Evolutionary conservation across 2,329 filamentous ascomycete species (phyloP).

Genomic region (Orbilia quercus): DNA sequence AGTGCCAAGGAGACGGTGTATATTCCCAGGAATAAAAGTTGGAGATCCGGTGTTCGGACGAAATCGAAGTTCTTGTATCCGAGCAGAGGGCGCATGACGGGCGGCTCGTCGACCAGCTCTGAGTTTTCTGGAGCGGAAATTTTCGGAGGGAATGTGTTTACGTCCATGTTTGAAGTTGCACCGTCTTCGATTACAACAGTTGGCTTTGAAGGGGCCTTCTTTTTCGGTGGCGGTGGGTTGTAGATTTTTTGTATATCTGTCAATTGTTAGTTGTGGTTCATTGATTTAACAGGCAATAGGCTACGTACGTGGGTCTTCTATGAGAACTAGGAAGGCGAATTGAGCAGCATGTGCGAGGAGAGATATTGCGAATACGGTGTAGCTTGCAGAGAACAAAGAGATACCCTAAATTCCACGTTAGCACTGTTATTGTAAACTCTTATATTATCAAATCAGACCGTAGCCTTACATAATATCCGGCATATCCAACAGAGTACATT

Average conservation of each 20-base stretch:
- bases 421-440: background rate
- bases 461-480: constrained; percentile 78
- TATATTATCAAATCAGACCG: background rate
- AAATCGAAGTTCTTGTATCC: constrained; percentile 83
- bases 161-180: constrained; percentile 61
- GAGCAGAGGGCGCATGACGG: constrained; percentile 74
- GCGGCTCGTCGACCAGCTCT: constrained; percentile 60
- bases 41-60: constrained; percentile 43
- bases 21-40: constrained; percentile 64
- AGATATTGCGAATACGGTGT: constrained; percentile 96
- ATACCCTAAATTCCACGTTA: constrained; percentile 71
- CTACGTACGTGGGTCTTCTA: constrained; percentile 80
- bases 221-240: constrained; percentile 83
- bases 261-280: background rate
- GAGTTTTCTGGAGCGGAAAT: constrained; percentile 59
- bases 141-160: constrained; percentile 56
- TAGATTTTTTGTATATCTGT: constrained; percentile 92
- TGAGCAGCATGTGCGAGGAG: constrained; percentile 93
- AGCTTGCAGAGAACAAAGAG: constrained; percentile 97
- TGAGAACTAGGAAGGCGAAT: constrained; percentile 87
- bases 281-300: background rate
- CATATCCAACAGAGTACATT: constrained; percentile 99
- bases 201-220: constrained; percentile 64
- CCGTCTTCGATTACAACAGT: constrained; percentile 61
- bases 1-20: constrained; percentile 80